Evolutionary conservation across 768 basidiomycete genomes (phyloP).

Genomic region (Mycena galericulata): DNA sequence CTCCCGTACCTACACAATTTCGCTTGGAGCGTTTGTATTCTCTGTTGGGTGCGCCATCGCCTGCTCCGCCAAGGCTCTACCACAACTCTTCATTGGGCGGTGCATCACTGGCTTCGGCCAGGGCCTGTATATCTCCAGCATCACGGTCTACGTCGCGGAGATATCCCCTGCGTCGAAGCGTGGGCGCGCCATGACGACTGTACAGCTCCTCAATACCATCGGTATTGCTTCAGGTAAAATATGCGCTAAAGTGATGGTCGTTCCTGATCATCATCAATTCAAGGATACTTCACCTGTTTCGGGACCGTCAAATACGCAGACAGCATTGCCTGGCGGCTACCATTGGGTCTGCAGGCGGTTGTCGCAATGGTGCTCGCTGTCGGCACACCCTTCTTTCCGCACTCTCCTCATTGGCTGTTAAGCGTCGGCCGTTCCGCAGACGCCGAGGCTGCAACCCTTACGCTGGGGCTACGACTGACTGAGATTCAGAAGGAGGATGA

Average conservation of each 20-base stretch:
- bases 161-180: conserved; percentile 56
- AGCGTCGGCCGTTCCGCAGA: conserved; percentile 50
- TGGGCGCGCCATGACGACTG: conserved; percentile 52
- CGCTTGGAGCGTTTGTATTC: conserved; percentile 56
- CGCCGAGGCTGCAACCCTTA: conserved; percentile 42
- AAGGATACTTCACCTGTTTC: conserved; percentile 55
- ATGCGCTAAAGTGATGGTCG: neutral
- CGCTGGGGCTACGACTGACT: conserved; percentile 44
- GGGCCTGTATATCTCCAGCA: conserved; percentile 55
- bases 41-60: conserved; percentile 56
- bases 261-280: conserved; percentile 4
- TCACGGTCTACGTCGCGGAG: conserved; percentile 45
- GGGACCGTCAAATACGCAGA: conserved; percentile 45
- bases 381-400: conserved; percentile 47
- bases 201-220: conserved; percentile 57
- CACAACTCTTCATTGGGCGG: conserved; percentile 56
- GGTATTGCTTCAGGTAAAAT: conserved; percentile 53
- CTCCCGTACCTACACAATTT: conserved; percentile 58
- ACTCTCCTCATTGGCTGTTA: conserved; percentile 56
- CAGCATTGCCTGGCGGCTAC: conserved; percentile 53
- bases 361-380: conserved; percentile 44
- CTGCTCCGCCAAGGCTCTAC: conserved; percentile 47
- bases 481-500: conserved; percentile 38
- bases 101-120: conserved; percentile 60
- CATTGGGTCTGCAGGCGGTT: conserved; percentile 49